Evolutionary conservation across 345 rosid genomes (phyloP).

Genomic region (Gossypium thurberi): DNA sequence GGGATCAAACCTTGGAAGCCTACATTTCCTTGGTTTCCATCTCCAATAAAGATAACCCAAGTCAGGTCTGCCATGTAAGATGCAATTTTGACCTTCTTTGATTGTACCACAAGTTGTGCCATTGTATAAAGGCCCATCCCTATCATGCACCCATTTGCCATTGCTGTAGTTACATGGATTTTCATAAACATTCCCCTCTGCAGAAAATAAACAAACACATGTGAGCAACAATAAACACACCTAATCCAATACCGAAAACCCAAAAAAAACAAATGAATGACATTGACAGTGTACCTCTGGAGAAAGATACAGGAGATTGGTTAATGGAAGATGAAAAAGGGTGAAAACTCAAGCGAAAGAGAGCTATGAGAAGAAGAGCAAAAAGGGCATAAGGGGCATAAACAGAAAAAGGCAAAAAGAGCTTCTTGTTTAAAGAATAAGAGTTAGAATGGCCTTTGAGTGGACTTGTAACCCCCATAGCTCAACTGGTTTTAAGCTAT

Average conservation of each 20-base stretch:
- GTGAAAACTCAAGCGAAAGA: conserved; percentile 42
- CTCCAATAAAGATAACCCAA: conserved; percentile 74
- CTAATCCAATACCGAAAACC: not conserved
- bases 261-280: not conserved
- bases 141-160: conserved; percentile 73
- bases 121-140: conserved; percentile 67
- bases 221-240: not conserved
- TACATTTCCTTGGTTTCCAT: conserved; percentile 75
- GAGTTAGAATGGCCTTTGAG: conserved; percentile 24
- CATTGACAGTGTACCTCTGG: not conserved
- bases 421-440: conserved; percentile 28
- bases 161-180: conserved; percentile 56
- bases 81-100: conserved; percentile 81
- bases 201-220: conserved; percentile 28
- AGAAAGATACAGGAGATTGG: conserved; percentile 13
- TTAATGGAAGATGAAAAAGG: conserved; percentile 24
- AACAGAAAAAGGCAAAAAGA: conserved; percentile 26
- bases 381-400: conserved; percentile 27
- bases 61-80: conserved; percentile 81
- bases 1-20: conserved; percentile 80
- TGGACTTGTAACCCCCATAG: conserved; percentile 16
- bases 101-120: conserved; percentile 74
- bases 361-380: conserved; percentile 31
- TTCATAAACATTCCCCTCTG: conserved; percentile 25
- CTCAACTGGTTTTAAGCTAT: not conserved